Evolutionary conservation across 805 yeast species (phyloP), one percentile per base, ranked within the genome.

Genomic region (Kodamaea kaohsiungensis): DNA sequence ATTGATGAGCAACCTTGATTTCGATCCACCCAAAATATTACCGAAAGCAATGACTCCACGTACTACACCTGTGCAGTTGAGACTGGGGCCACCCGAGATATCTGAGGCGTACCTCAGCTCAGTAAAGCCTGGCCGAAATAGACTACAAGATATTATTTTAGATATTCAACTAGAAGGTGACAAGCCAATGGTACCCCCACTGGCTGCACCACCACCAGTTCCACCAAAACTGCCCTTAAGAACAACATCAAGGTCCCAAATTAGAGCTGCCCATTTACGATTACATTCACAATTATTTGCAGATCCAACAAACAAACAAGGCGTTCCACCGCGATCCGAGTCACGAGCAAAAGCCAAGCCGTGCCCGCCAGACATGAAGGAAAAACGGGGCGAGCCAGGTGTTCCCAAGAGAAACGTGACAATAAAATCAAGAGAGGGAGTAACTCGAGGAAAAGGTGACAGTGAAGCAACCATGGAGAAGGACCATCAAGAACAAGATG

Each of bases 171-270:
- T 48, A 15, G 30, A 25, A 13, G 49, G 49, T 7, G 46, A 48
- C 43, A 27, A 37, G 13, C 51, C 51, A 1, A 38, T 15, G 42
- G 22, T 16, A 12, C 25, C 25, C 25, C n/a, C 45, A 12, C 45
- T 12, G 25, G 25, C 7, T 12, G 13, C 7, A 16, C 45, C 45
- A 19, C 51, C 51, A 15, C 51, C 51, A 7, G 46, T 48, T 4
- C 51, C 51, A 2, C 51, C 51, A 5, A 48, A 48, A 27, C 51
- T 48, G 51, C 51, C 51, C 22, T 4, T 33, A 7, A 40, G 40
- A 45, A 30, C 16, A 22, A 35, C 35, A 18, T 25, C 38, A 19
- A 17, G 45, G 25, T 40, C 45, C n/a, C 19, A 19, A 12, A 22
- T 16, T 10, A 17, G 45, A 17, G 45, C 17, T 7, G 45, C 45